Base-by-base conservation (phyloP, 441 rosid species). In the Euphorbia schlechtendalii region DNA sequence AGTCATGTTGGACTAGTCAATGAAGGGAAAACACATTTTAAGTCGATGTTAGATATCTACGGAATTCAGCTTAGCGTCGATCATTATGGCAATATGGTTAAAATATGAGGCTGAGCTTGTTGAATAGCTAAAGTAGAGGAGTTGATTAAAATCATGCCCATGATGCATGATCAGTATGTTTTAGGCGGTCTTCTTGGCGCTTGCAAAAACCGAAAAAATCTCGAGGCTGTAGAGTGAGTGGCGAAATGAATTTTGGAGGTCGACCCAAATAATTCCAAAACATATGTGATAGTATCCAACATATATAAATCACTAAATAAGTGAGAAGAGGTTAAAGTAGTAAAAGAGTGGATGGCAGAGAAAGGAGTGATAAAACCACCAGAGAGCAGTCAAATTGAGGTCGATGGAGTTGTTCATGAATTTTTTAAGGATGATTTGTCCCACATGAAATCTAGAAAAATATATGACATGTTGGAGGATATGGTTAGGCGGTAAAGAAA, bases 1-100 rank as follows among this genome's bases (percentile, higher is more conserved):
- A 71, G 74, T 66, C 78, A 75, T 46, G 78, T 71, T n/a, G 77
- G 81, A 5, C 22, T 80, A 61, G 73, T 72, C 21, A 68, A 77
- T 7, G 70, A 80, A 67, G 74, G 75, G 22, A 56, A 48, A 46
- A 4, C 71, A 59, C 46, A 61, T 38, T 77, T 80, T 18, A 55
- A 68, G 54, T 68, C 64, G 9, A 77, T 80, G 77, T 24, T 67
- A 24, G 60, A 64, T 30, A 58, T 25, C 20, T 59, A 74, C 32
- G 73, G 61, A 4, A 70, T 80, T 27, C 68, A 68, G 24, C 81
- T 81, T 28, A 68, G 57, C 70, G 60, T 77, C 27, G 68, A 72
- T 43, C 76, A 65, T 43, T 72, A 67, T 27, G 70, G 74, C 2
- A 69, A 74, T 64, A 38, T 76, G 32, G 64, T 73, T 17, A 65